A percentile compares a stretch with the other conserved stretches of the same genome.
Evolutionary conservation across 352 stramenopile genomes (phyloP).

Genomic region (Phytopythium kandeliae): DNA sequence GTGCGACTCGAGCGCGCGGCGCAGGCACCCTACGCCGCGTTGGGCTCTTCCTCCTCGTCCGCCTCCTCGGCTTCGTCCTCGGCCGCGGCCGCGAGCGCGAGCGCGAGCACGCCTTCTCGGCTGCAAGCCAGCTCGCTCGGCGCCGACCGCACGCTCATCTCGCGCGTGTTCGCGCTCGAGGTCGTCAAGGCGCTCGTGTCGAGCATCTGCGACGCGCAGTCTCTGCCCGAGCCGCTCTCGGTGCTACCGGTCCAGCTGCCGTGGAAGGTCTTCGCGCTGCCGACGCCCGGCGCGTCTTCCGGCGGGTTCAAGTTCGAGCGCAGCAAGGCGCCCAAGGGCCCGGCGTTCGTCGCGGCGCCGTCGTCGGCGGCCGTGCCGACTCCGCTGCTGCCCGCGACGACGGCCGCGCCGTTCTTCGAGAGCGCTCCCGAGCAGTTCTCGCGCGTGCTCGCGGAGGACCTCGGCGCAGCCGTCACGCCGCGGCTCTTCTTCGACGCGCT

Average conservation of each 20-base stretch:
- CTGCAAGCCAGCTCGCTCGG: not conserved
- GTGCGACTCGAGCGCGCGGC: not conserved
- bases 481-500: slow-evolving; percentile 50
- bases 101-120: not conserved
- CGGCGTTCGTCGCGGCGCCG: not conserved
- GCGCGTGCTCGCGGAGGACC: slow-evolving; percentile 35
- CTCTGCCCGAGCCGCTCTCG: slow-evolving; percentile 19
- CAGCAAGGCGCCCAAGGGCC: not conserved
- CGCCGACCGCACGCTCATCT: slow-evolving; percentile 3
- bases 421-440: slow-evolving; percentile 31
- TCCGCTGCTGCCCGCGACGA: slow-evolving; percentile 6
- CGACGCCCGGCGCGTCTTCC: slow-evolving; percentile 1
- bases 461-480: slow-evolving; percentile 35
- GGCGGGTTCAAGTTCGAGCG: slow-evolving; percentile 6
- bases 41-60: no score
- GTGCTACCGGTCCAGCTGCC: slow-evolving; percentile 36
- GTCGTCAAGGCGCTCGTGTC: slow-evolving; percentile 43
- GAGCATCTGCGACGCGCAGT: slow-evolving; percentile 21
- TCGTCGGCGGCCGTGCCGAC: slow-evolving; percentile 8
- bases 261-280: slow-evolving; percentile 25
- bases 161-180: slow-evolving; percentile 45
- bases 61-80: not conserved
- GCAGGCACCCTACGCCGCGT: no score
- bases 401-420: slow-evolving; percentile 45
- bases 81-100: no score